Evolutionary conservation across 495 filamentous ascomycete species (phyloP), one percentile per base, ranked within the genome.

Genomic region (Clavariopsis aquatica): DNA sequence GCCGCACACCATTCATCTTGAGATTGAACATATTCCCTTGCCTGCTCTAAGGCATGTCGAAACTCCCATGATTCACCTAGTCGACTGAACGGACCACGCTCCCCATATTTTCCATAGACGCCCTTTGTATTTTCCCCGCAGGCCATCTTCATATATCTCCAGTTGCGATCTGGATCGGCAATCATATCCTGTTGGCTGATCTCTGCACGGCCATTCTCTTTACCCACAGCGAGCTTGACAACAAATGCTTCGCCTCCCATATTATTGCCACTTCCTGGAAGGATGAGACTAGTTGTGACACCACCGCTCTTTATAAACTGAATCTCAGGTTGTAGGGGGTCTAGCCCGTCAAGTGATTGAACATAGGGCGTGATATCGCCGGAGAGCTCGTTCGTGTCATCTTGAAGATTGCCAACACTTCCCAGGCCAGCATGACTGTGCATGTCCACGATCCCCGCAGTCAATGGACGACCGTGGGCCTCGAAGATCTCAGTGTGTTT

Each of bases 121-220:
- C 78, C 63, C 73, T 82, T 81, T 3, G 86, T 75, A 68, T 89
- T 89, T 74, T 87, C 85, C 7, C 86, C 86, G 53, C 85, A 88
- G 1, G 86, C 86, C 86, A 89, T 89, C 76, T 89, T 89, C 77
- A 89, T 84, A 73, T 83, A 88, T 51, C 78, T 76, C 34, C 78
- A 73, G 46, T 80, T 71, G 10, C 68, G 66, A 26, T 75, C 69
- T 8, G 77, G 74, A 61, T 83, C 79, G n/a, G 82, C 71, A 26
- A 84, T 73, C 66, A 84, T 73, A 19, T 79, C 80, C 36, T 78
- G 78, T 17, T 59, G 62, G 29, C 82, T 76, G 36, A 80, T 74
- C 46, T 85, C 81, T 55, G 82, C 78, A 24, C 82, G 75, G 9
- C 70, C 72, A 28, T 71, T 64, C 1, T 54, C 7, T 24, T 68